These are phyloP conservation scores for Coemansia sp. DNA, from an alignment of 192 early-diverging fungal genomes.

Conservation along the genomic window DNA sequence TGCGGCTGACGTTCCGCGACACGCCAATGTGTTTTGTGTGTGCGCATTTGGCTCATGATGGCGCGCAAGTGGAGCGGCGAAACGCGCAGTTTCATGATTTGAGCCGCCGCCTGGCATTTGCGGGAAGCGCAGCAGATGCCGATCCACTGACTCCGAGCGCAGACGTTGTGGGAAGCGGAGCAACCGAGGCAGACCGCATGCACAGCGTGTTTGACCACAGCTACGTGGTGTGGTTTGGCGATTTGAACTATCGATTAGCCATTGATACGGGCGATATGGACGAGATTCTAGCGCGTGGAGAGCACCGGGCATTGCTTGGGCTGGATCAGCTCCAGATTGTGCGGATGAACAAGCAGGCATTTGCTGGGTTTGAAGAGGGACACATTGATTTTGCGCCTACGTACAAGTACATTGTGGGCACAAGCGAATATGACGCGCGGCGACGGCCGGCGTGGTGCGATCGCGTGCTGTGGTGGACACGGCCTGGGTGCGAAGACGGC, in stretches of 20 bases:
- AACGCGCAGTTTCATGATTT: slow-evolving; percentile 91
- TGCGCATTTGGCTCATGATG: slow-evolving; percentile 87
- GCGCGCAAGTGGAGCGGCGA: slow-evolving; percentile 69
- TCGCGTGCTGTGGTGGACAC: slow-evolving; percentile 85
- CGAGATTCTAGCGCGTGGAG: slow-evolving; percentile 52
- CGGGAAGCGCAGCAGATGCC: slow-evolving; percentile 14
- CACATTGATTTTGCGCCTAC: slow-evolving; percentile 79
- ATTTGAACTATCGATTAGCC: slow-evolving; percentile 90
- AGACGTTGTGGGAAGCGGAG: not conserved
- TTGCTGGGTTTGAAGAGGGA: slow-evolving; percentile 84
- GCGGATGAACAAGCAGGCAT: slow-evolving; percentile 64
- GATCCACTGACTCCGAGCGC: slow-evolving; percentile 30
- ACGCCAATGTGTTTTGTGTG: slow-evolving; percentile 87
- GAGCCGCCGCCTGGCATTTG: slow-evolving; percentile 69
- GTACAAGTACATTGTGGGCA: slow-evolving; percentile 91
- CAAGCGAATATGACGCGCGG: slow-evolving; percentile 76
- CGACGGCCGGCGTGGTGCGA: slow-evolving; percentile 93
- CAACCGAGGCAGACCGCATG: slow-evolving; percentile 12
- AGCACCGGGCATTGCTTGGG: slow-evolving; percentile 66
- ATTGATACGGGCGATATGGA: slow-evolving; percentile 66
- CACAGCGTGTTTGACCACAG: slow-evolving; percentile 68
- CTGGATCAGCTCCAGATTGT: slow-evolving; percentile 83
- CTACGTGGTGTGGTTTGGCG: slow-evolving; percentile 87
- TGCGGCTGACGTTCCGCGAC: slow-evolving; percentile 74
- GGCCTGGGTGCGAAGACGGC: slow-evolving; percentile 45